Evolutionary conservation across 1,284 basidiomycete genomes (phyloP).

Genomic region (Heterobasidion parviporum): DNA sequence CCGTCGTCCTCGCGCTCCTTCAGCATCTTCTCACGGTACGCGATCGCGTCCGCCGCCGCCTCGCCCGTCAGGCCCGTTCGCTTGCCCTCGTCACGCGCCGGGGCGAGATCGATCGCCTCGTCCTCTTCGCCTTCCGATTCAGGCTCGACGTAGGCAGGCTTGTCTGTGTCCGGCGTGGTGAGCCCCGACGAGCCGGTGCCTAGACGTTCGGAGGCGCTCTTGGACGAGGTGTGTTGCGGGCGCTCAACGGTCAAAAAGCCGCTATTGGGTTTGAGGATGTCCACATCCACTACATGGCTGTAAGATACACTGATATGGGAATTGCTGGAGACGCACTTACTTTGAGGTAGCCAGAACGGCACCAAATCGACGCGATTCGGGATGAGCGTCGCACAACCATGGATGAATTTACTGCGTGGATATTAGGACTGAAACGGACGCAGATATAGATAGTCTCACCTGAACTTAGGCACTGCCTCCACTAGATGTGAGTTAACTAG

Average conservation of each 20-base stretch:
- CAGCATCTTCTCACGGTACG: constrained; percentile 74
- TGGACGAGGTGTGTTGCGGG: constrained; percentile 40
- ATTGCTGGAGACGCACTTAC: constrained; percentile 26
- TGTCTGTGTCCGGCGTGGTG: constrained; percentile 36
- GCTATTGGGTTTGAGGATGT: constrained; percentile 85
- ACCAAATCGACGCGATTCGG: constrained; percentile 96
- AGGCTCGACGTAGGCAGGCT: constrained; percentile 68
- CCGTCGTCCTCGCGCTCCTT: constrained; percentile 33
- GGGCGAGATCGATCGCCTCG: constrained; percentile 57
- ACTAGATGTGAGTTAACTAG: constrained; percentile 92
- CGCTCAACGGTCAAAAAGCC: constrained; percentile 75
- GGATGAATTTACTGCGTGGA: constrained; percentile 84
- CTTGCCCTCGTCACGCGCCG: constrained; percentile 72
- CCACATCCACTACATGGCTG: constrained; percentile 68
- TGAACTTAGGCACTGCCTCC: constrained; percentile 89
- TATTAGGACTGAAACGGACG: background rate
- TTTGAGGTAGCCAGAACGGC: constrained; percentile 97
- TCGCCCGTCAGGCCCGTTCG: constrained; percentile 67
- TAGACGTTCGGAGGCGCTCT: constrained; percentile 25
- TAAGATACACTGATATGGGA: background rate
- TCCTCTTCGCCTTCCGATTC: constrained; percentile 90
- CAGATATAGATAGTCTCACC: constrained; percentile 16
- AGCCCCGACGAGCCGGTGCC: constrained; percentile 34
- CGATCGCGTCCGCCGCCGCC: constrained; percentile 73
- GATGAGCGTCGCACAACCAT: constrained; percentile 90